Evolutionary conservation across 352 stramenopile species (phyloP), one percentile per base, ranked within the genome.

Genomic region (Detonula confervacea): DNA sequence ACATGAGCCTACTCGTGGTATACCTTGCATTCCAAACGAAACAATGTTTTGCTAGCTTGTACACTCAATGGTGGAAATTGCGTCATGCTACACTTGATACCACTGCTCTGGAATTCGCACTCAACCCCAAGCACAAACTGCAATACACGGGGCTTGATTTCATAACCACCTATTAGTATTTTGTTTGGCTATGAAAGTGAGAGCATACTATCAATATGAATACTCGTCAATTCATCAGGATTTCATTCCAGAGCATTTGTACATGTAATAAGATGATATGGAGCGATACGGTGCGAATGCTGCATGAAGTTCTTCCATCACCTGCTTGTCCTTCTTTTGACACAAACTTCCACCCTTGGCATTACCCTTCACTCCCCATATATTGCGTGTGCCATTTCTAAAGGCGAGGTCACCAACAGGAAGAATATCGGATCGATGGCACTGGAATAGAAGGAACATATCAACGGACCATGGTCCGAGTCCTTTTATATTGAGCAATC

Each of bases 391-490:
- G 11, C 86, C 89, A 25, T 88, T 89, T n/a, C 87, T 66, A 7
- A 94, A 80, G 5, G 63, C 86, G 24, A 93, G 79, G 68, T 94
- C 88, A 44, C 87, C 87, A 24, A 92, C 22, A 0, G 88, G 86
- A 0, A 94, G 63, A 24, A 93, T 57, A 81, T 93, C 69, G 7
- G 81, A 52, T 44, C 62, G 52, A 46, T 90, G 68, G 3, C 89
- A 62, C 42, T 84, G 63, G 71, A 94, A 94, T 22, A 93, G 72
- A 0, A 92, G 33, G 77, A 93, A 94, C 86, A 94, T 94, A 55
- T 94, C 84, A 46, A 86, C 77, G 5, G 62, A 72, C 89, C 89
- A 94, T 24, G 76, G 76, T 42, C 89, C 89, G 63, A 94, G 73
- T 29, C 89, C 89, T 59, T 88, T 88, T 24, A 94, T 69, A 4